These are phyloP conservation scores for Suhomyces bolitotheri DNA, from an alignment of 1,139 yeast species.

Conservation along the genomic window DNA sequence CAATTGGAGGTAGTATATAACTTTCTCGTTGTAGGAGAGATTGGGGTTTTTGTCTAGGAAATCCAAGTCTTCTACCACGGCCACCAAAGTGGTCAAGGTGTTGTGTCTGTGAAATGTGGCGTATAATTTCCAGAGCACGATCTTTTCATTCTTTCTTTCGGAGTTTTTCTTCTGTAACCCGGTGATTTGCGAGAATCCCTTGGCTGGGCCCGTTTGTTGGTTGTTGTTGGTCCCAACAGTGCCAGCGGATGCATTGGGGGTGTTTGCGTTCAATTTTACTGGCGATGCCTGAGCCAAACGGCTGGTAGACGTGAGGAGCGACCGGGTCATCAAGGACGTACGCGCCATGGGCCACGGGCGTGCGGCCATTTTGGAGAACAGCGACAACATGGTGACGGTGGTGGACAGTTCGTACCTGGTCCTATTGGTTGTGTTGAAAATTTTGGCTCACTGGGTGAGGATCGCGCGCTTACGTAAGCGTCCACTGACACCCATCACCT, in stretches of 20 bases:
- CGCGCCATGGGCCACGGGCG: constrained; percentile 8
- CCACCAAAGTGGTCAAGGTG: constrained; percentile 74
- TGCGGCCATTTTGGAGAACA: constrained; percentile 14
- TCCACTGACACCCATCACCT: no score
- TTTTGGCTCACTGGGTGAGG: no score
- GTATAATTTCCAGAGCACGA: constrained; percentile 68
- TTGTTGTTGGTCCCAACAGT: constrained; percentile 6
- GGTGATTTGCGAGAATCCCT: constrained; percentile 12
- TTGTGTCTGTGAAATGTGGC: constrained; percentile 80
- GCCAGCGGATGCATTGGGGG: constrained; percentile 2
- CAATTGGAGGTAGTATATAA: constrained; percentile 73
- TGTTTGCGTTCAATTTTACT: constrained; percentile 9
- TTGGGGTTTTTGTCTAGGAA: constrained; percentile 57
- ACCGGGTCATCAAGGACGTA: constrained; percentile 3
- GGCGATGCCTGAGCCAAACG: constrained; percentile 13
- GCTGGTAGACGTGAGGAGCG: constrained; percentile 5
- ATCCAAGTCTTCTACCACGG: constrained; percentile 66
- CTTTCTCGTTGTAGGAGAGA: constrained; percentile 69
- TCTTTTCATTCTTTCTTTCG: constrained; percentile 28
- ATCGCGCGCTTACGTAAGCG: constrained; percentile 2
- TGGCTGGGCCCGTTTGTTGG: constrained; percentile 2
- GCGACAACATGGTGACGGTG: constrained; percentile 11
- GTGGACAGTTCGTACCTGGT: no score
- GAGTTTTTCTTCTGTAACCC: constrained; percentile 9
- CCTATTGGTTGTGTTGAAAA: constrained; percentile 5